phyloP scores from a whole-genome alignment of 202 grass and related monocot species.

The Carex arenaria region DNA sequence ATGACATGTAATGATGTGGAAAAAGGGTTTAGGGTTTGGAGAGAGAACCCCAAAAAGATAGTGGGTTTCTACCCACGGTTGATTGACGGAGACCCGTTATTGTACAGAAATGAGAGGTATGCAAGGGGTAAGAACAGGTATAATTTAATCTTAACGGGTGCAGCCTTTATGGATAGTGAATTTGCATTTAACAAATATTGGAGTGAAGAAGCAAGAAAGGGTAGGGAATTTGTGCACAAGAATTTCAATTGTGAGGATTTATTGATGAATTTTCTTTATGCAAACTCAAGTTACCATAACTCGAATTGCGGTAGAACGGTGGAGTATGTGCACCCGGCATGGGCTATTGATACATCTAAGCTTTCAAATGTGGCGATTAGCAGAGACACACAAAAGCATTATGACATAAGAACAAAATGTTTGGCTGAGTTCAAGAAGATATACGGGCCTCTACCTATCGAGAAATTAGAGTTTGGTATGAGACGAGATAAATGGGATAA shows the following conservation, averaged over 20 bases:
- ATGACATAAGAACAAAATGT: conserved; percentile 72
- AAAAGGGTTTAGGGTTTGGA: conserved; percentile 95
- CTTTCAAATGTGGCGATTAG: conserved; percentile 81
- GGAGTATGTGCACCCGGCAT: conserved; percentile 92
- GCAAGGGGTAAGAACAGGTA: conserved; percentile 84
- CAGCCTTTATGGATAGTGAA: conserved; percentile 87
- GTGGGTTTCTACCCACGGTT: conserved; percentile 92
- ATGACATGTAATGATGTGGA: conserved; percentile 96
- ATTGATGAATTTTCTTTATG: conserved; percentile 89
- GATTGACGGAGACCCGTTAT: conserved; percentile 61
- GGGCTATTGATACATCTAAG: conserved; percentile 97
- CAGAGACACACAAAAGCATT: conserved; percentile 74
- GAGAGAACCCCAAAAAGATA: conserved; percentile 79
- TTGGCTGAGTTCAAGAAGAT: conserved; percentile 68
- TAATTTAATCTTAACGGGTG: conserved; percentile 90
- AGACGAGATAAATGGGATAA: conserved; percentile 74
- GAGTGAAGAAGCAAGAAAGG: conserved; percentile 72
- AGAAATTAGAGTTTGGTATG: conserved; percentile 61
- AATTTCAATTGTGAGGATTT: conserved; percentile 97
- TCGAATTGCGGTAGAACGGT: conserved; percentile 51
- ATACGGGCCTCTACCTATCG: conserved; percentile 51
- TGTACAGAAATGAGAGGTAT: conserved; percentile 87
- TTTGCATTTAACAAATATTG: conserved; percentile 84
- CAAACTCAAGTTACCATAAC: conserved; percentile 54
- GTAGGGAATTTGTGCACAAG: conserved; percentile 66